A percentile compares a stretch with the other conserved stretches of the same genome.
phyloP scores from a whole-genome alignment of 352 stramenopile genomes.

The Globisporangium middletonii region DNA sequence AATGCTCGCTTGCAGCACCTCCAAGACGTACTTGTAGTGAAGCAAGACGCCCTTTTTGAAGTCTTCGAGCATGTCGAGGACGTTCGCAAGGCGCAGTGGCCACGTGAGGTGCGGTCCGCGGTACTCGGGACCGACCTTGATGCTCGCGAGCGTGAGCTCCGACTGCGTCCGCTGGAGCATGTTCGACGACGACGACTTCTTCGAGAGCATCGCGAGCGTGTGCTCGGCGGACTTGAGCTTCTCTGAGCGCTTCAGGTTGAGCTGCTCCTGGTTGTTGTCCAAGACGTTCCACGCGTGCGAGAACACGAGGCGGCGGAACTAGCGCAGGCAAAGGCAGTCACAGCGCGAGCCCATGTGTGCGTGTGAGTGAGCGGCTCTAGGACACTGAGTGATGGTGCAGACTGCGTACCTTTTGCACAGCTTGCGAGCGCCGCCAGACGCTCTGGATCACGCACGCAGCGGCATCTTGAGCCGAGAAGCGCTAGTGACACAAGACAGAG shows the following conservation, averaged over 20 bases:
- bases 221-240: constrained; percentile 84
- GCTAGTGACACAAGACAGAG: constrained; percentile 21
- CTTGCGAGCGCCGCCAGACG: constrained; percentile 58
- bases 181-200: constrained; percentile 24
- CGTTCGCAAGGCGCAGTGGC: constrained; percentile 78
- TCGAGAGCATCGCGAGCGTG: constrained; percentile 69
- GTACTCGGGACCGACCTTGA: constrained; percentile 60
- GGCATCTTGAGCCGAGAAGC: constrained; percentile 70
- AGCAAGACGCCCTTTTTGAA: constrained; percentile 88
- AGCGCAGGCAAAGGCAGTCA: neutral
- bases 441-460: constrained; percentile 78
- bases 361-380: neutral
- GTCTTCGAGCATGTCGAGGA: constrained; percentile 85
- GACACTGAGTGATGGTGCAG: neutral
- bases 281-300: constrained; percentile 86
- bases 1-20: constrained; percentile 74
- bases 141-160: constrained; percentile 43
- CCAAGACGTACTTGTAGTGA: constrained; percentile 89
- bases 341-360: neutral
- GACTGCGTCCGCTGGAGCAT: constrained; percentile 38
- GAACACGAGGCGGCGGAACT: constrained; percentile 78
- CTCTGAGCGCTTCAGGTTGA: constrained; percentile 83
- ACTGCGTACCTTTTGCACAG: constrained; percentile 55
- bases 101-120: constrained; percentile 72
- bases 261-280: constrained; percentile 88